Base-by-base conservation (phyloP, 108 stramenopile species). In the Discostella stelligeroides region DNA sequence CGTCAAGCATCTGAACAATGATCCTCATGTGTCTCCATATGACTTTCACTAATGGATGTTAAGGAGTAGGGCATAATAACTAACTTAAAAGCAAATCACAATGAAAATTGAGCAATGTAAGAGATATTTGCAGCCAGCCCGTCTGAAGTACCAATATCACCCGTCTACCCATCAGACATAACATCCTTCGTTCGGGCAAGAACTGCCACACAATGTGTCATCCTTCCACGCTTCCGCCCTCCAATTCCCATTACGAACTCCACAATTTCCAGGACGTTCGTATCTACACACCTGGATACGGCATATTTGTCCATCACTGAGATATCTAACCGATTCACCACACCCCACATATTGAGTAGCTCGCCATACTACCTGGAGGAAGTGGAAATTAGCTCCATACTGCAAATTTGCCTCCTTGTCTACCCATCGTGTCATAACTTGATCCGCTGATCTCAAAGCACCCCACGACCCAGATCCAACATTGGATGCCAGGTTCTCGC, bases 401-500 rank as follows among this genome's bases (percentile, higher is more conserved):
- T 18, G 51, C 49, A 51, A 54, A 13, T 17, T 14, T 1, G 39
- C 13, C 15, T 67, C 66, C 15, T 37, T 18, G 8, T 67, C 66
- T 27, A 53, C 50, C 51, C 51, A 67, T 21, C 66, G 51, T 17
- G 27, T 27, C 18, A 67, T 28, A 11, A 67, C 49, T 4, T 34
- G n/a, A 30, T 68, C 55, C 5, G 51, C 40, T 6, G 40, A 21
- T 10, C 56, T 21, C 37, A 68, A 15, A 18, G 38, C 10, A 18
- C 67, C 67, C 9, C 49, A 41, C 0, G 15, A 11, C 4, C 65
- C 27, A 30, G 24, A 3, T 41, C 66, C 66, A 10, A 7, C 4
- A 46, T 68, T 68, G 50, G 18, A 13, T 50, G 67, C 67, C 27
- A 68, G 21, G 40, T 68, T 68, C 50, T 68, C 67, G 8, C 67